These are phyloP conservation scores for Ensete glaucum DNA, from an alignment of 176 grass and related monocot species.

Conservation along the genomic window DNA sequence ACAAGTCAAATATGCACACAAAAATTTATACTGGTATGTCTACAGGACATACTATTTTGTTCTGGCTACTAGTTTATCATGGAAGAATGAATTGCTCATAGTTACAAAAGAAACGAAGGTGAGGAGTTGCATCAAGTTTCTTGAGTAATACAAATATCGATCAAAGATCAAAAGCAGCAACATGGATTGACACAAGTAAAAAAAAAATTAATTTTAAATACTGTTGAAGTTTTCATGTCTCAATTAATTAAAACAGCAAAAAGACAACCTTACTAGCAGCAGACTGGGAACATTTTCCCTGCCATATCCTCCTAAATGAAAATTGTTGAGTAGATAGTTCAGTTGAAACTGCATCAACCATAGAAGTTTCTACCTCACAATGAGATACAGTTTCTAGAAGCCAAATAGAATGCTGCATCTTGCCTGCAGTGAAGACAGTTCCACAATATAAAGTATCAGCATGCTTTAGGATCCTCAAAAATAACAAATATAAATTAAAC, in stretches of 20 bases:
- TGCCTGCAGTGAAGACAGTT: constrained; percentile 37
- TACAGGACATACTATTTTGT: too few species aligned
- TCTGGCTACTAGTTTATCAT: too few species aligned
- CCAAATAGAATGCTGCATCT: constrained; percentile 82
- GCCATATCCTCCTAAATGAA: constrained; percentile 82
- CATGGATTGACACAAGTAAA: neutral
- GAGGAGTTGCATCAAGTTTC: neutral
- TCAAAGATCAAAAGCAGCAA: neutral
- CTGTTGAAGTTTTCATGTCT: neutral
- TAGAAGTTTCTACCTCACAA: constrained; percentile 30
- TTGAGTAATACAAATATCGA: neutral
- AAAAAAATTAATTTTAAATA: neutral
- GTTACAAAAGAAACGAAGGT: neutral
- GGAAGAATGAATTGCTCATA: too few species aligned
- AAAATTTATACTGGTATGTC: too few species aligned
- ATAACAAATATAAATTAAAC: neutral
- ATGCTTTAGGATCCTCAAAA: constrained; percentile 4
- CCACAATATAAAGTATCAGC: constrained; percentile 2
- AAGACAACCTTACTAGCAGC: constrained; percentile 73
- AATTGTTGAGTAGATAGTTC: constrained; percentile 43
- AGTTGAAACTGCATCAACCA: constrained; percentile 29
- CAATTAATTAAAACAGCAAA: neutral
- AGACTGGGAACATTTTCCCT: constrained; percentile 60
- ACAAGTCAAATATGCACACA: too few species aligned
- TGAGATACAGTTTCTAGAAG: constrained; percentile 37